Percentiles rank a stretch among this genome's conserved stretches.
phyloP scores from a whole-genome alignment of 352 stramenopile genomes.

The Phytophthora pini region DNA sequence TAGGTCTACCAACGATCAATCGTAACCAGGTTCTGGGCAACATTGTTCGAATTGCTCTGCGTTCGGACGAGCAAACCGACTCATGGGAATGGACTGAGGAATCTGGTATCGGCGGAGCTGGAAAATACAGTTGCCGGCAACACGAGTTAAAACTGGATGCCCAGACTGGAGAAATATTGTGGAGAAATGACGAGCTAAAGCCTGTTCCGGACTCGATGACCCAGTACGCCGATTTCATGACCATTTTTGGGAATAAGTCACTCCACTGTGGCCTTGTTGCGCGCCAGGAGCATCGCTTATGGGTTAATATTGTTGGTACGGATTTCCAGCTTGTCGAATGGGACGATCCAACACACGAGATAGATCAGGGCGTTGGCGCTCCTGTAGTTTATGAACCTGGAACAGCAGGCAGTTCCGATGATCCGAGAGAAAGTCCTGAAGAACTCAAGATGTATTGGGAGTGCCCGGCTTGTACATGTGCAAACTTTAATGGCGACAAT shows the following conservation, averaged over 20 bases:
- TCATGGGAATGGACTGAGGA: constrained; percentile 77
- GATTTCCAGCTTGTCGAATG: constrained; percentile 90
- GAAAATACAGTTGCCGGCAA: constrained; percentile 72
- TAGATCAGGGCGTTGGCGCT: constrained; percentile 85
- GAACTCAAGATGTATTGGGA: constrained; percentile 92
- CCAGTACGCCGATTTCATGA: constrained; percentile 87
- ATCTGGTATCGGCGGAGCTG: constrained; percentile 50
- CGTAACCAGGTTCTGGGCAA: constrained; percentile 56
- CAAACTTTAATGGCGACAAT: constrained; percentile 90
- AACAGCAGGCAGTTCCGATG: constrained; percentile 3
- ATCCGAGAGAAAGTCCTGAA: constrained; percentile 29
- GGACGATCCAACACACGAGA: constrained; percentile 77
- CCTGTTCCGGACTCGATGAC: constrained; percentile 92
- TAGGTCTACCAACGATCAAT: constrained; percentile 29
- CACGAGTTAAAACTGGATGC: constrained; percentile 89
- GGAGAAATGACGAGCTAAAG: constrained; percentile 91
- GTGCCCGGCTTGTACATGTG: constrained; percentile 81
- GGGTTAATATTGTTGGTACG: constrained; percentile 90
- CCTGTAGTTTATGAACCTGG: constrained; percentile 55
- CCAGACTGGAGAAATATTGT: constrained; percentile 90
- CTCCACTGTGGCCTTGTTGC: constrained; percentile 89
- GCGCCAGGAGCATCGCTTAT: constrained; percentile 85
- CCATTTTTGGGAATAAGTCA: constrained; percentile 84
- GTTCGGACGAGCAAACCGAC: constrained; percentile 60
- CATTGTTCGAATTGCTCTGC: constrained; percentile 81